Evolutionary conservation across 176 grass and related monocot species (phyloP), one percentile per base, ranked within the genome.

Genomic region (Secale cereale): DNA sequence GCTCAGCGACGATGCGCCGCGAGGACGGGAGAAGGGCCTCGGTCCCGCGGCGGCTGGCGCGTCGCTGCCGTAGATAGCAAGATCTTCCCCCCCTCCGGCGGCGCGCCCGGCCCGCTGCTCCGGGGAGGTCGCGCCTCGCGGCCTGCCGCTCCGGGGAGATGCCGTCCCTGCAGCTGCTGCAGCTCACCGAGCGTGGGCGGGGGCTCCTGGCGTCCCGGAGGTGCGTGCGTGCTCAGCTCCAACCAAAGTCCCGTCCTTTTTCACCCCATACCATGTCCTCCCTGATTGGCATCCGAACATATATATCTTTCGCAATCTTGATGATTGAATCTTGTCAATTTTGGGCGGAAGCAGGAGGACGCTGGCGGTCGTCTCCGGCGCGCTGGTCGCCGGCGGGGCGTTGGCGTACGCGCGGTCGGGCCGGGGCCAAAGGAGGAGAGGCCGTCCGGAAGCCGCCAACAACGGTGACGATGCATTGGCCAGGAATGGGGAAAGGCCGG

Each of bases 151-250:
- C 81, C 50, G 41, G 31, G 56, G 65, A 80, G 64, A 98, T 98
- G 96, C 71, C 89, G 57, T 95, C 96, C 25, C 96, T 95, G 79
- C 96, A 98, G 89, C 78, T 98, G 86, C 86, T 95, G 76, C 87
- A 86, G 84, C 56, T 98, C 76, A 94, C 87, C 20, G 91, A 98
- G 37, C 96, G 83, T 59, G 93, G 93, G 3, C 89, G 93, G 6
- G 87, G 84, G 28, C 89, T 98, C 68, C 52, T 98, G 61, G 80
- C 88, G 50, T 95, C 93, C 48, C 90, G 89, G 86, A 95, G 88
- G 96, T 95, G 43, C 78, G 83, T 20, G 76, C 33, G 5, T 23
- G 65, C 27, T 85, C 28, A 30, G n/a, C 77, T 31, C 0, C 8
- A 50, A 68, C 0, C 8, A 50, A 68, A 59, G 2, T 39, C 80